Evolutionary conservation across 2,329 filamentous ascomycete genomes (phyloP).

Genomic region (Raffaelea ambrosiae): DNA sequence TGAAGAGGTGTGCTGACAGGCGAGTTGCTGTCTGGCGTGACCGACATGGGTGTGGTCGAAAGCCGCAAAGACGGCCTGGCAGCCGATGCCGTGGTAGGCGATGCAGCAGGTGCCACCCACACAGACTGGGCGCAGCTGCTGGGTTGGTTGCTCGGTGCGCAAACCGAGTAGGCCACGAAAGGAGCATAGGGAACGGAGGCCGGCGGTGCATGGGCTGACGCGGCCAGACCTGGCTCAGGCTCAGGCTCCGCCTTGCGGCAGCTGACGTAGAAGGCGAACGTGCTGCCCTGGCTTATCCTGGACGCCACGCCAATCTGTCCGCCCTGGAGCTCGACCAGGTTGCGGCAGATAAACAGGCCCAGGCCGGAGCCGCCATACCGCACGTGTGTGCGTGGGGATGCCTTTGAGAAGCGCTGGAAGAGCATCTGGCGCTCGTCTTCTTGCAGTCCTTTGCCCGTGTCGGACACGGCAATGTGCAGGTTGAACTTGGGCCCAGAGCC

Average conservation of each 20-base stretch:
- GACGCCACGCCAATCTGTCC: conserved; percentile 69
- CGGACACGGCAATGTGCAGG: conserved; percentile 62
- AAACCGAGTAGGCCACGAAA: background rate
- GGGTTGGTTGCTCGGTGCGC: background rate
- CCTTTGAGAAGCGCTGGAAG: conserved; percentile 73
- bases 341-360: conserved; percentile 69
- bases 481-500: conserved; percentile 62
- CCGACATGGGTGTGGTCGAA: background rate
- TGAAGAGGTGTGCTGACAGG: background rate
- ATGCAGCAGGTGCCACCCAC: too few species aligned
- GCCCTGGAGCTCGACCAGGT: conserved; percentile 67
- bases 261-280: conserved; percentile 70
- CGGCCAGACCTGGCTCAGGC: background rate
- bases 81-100: too few species aligned
- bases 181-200: background rate
- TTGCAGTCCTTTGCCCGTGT: conserved; percentile 63
- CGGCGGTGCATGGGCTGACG: background rate
- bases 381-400: conserved; percentile 65
- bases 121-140: background rate
- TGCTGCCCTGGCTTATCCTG: conserved; percentile 58
- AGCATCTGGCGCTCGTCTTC: conserved; percentile 63
- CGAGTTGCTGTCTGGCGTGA: background rate
- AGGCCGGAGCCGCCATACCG: conserved; percentile 72
- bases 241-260: conserved; percentile 37
- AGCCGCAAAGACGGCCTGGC: too few species aligned